phyloP scores from a whole-genome alignment of 1,284 basidiomycete genomes.

The Sparassis latifolia region DNA sequence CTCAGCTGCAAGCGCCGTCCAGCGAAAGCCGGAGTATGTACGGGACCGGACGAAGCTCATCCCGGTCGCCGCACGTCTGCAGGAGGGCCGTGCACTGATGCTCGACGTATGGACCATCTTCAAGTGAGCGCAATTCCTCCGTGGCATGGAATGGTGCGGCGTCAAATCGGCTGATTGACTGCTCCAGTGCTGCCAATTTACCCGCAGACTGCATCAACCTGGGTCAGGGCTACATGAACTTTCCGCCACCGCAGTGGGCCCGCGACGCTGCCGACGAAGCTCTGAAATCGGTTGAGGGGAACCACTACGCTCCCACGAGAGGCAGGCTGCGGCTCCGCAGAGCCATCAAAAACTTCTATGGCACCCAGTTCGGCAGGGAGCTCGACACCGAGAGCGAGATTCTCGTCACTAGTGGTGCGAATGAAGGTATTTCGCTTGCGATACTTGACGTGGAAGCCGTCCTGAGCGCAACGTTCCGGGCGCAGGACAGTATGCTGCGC shows the following conservation, averaged over 20 bases:
- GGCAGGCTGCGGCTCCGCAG: constrained; percentile 82
- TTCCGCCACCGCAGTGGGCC: constrained; percentile 81
- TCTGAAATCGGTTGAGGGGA: constrained; percentile 59
- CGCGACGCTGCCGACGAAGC: constrained; percentile 71
- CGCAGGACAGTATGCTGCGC: constrained; percentile 84
- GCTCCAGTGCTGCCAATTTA: constrained; percentile 70
- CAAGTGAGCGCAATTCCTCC: constrained; percentile 51
- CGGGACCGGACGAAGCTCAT: constrained; percentile 45
- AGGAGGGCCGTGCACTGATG: constrained; percentile 67
- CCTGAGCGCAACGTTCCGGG: neutral
- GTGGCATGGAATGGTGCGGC: neutral
- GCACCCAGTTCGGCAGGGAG: constrained; percentile 61
- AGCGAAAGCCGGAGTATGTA: no score
- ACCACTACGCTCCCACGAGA: constrained; percentile 90
- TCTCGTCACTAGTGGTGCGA: constrained; percentile 91
- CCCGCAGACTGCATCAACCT: constrained; percentile 87
- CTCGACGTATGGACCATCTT: constrained; percentile 92
- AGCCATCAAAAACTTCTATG: constrained; percentile 79
- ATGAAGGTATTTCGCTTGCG: constrained; percentile 61
- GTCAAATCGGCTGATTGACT: constrained; percentile 2
- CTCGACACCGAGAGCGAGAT: constrained; percentile 88
- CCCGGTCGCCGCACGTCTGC: constrained; percentile 60
- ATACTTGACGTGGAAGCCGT: neutral
- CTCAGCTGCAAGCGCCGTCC: no score
- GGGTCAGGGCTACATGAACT: constrained; percentile 95